A percentile compares a stretch with the other conserved stretches of the same genome.
phyloP scores from a whole-genome alignment of 805 yeast species.

The Myxozyma melibiosi region DNA sequence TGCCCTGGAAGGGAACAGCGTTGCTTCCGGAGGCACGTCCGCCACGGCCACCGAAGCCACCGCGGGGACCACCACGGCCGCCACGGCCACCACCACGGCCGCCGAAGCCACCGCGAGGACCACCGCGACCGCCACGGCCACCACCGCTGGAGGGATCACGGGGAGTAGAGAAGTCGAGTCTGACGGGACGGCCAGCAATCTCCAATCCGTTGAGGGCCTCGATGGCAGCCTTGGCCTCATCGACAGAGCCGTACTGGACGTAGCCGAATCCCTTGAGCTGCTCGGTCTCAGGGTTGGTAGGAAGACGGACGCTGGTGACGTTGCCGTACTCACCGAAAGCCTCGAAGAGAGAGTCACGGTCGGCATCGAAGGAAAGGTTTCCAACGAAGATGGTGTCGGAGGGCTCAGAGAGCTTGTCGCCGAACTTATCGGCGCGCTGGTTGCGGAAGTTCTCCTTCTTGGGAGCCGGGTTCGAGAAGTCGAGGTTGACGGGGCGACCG shows the following conservation, averaged over 20 bases:
- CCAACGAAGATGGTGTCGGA: slow-evolving; percentile 96
- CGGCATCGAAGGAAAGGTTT: slow-evolving; percentile 88
- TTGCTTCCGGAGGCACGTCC: slow-evolving; percentile 41
- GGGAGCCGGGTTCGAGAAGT: slow-evolving; percentile 85
- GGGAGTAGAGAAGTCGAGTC: slow-evolving; percentile 94
- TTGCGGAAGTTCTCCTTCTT: slow-evolving; percentile 53
- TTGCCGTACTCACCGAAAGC: slow-evolving; percentile 77
- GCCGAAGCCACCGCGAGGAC: slow-evolving; percentile 49
- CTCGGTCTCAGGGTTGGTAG: slow-evolving; percentile 98
- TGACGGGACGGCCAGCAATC: slow-evolving; percentile 88
- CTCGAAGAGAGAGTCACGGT: slow-evolving; percentile 74
- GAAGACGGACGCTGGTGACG: slow-evolving; percentile 87
- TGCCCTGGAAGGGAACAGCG: slow-evolving; percentile 71
- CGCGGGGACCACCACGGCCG: slow-evolving; percentile 32
- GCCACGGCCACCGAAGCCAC: slow-evolving; percentile 44
- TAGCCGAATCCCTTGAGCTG: slow-evolving; percentile 99
- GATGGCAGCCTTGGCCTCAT: slow-evolving; percentile 87
- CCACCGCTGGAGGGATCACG: slow-evolving; percentile 56
- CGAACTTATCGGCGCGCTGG: slow-evolving; percentile 80
- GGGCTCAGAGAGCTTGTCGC: slow-evolving; percentile 89
- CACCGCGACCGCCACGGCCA: slow-evolving; percentile 45
- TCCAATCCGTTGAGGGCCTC: slow-evolving; percentile 86
- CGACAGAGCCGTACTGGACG: slow-evolving; percentile 84
- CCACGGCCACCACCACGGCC: slow-evolving; percentile 43
- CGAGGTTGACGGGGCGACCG: slow-evolving; percentile 94